These are phyloP conservation scores for Malus sylvestris DNA, from an alignment of 306 rosid genomes.

Conservation along the genomic window DNA sequence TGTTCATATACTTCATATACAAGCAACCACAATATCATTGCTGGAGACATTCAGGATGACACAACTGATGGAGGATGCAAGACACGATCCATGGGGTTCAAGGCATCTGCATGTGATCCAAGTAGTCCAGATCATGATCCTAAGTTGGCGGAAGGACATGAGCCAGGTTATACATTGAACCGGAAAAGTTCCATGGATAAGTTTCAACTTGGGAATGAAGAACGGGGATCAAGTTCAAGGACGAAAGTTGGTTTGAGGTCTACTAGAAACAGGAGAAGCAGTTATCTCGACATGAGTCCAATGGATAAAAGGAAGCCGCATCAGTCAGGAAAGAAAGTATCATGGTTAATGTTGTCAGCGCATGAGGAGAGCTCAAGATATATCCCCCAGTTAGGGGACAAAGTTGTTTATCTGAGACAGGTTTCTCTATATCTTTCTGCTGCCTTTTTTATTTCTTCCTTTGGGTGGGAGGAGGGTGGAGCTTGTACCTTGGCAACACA, in stretches of 20 bases:
- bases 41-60: conserved; percentile 37
- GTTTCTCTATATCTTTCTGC: conserved; percentile 32
- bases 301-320: conserved; percentile 45
- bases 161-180: conserved; percentile 33
- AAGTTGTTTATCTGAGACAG: conserved; percentile 90
- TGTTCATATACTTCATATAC: conserved; percentile 53
- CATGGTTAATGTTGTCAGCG: conserved; percentile 75
- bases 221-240: conserved; percentile 64
- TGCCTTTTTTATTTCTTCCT: background rate
- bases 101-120: conserved; percentile 33
- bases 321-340: conserved; percentile 52
- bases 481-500: background rate
- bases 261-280: conserved; percentile 66
- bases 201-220: conserved; percentile 47
- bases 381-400: conserved; percentile 95
- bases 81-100: conserved; percentile 43
- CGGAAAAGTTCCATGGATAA: conserved; percentile 30
- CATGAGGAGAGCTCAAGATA: conserved; percentile 90
- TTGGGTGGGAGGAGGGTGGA: background rate
- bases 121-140: conserved; percentile 32
- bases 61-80: conserved; percentile 34
- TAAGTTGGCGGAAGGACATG: conserved; percentile 36
- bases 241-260: conserved; percentile 82
- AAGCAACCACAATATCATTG: conserved; percentile 37
- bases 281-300: conserved; percentile 48